Base-by-base conservation (phyloP, 306 rosid genomes). In the Dicorynia guianensis region DNA sequence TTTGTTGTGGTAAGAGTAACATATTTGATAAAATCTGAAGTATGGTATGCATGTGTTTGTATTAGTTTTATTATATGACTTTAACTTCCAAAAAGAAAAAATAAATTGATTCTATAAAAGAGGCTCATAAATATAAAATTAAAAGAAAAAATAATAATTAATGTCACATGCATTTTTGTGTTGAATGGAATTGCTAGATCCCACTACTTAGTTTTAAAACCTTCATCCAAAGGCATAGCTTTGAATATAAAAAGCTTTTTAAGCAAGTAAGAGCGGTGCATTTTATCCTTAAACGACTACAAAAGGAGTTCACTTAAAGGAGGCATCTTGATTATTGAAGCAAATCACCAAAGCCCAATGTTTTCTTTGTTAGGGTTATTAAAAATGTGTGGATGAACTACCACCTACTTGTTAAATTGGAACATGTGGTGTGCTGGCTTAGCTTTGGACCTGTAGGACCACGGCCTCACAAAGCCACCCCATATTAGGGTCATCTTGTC, bases 401-500 rank as follows among this genome's bases (percentile, higher is more conserved):
- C 84, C 84, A 84, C 76, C 85, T 75, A 80, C 82, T 75, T 39
- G 89, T 82, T 82, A 76, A 53, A 84, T 81, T 60, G 50, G 53
- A 77, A 59, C 90, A 87, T 72, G 90, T 89, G 88, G 79, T 79
- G 66, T 85, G 90, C 73, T 71, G 84, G 81, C 76, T 72, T 62
- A 56, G 80, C 77, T 80, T 80, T 79, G 58, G 88, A 75, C 81
- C 49, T 77, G 90, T 87, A 78, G 92, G 88, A 36, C 86, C 91
- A 53, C 66, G 9, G 18, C 78, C 66, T 65, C 81, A 69, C 88
- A 73, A 30, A 81, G 80, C 86, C 88, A 79, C 77, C 82, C 76
- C 78, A 69, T 70, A n/a, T 67, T 47, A 81, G 54, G 84, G n/a
- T 42, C 69, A 54, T 15, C 71, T 71, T 66, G 35, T 72, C 60